A percentile compares a stretch with the other conserved stretches of the same genome.
Conservation (phyloP, 2,329 filamentous ascomycete genomes). For the Akanthomyces lecanii region DNA sequence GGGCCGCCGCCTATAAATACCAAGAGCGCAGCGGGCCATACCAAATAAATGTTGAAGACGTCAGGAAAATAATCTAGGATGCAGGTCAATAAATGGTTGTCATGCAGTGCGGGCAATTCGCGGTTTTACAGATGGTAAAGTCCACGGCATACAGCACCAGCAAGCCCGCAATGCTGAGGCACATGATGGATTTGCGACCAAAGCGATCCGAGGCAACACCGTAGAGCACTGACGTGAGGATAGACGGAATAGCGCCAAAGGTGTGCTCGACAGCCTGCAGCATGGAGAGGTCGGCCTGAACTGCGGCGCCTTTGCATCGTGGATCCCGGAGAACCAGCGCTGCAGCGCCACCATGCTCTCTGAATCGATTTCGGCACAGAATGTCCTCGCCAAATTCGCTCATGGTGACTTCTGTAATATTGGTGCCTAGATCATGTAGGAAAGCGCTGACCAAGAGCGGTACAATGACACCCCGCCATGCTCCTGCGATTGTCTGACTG, state of each 20-base stretch:
- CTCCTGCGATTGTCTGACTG: background rate
- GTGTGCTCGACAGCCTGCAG: background rate
- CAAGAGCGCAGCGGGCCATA: slow-evolving; percentile 2
- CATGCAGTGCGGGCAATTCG: background rate
- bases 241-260: background rate
- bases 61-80: background rate
- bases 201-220: background rate
- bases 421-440: background rate
- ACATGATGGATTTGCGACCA: slow-evolving; percentile 2
- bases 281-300: slow-evolving; percentile 1
- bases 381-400: slow-evolving; percentile 1
- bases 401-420: background rate
- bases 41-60: background rate
- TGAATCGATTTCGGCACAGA: background rate
- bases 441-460: background rate
- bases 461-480: background rate
- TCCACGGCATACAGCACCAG: background rate
- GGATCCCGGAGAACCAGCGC: background rate
- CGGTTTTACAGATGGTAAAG: background rate
- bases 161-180: background rate
- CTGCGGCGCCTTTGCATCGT: background rate
- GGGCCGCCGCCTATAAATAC: slow-evolving; percentile 7
- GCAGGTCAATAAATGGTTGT: too few species aligned
- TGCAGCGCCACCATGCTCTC: background rate
- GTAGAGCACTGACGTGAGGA: background rate